Base-by-base conservation (phyloP, 495 filamentous ascomycete species). In the Monascus purpureus region DNA sequence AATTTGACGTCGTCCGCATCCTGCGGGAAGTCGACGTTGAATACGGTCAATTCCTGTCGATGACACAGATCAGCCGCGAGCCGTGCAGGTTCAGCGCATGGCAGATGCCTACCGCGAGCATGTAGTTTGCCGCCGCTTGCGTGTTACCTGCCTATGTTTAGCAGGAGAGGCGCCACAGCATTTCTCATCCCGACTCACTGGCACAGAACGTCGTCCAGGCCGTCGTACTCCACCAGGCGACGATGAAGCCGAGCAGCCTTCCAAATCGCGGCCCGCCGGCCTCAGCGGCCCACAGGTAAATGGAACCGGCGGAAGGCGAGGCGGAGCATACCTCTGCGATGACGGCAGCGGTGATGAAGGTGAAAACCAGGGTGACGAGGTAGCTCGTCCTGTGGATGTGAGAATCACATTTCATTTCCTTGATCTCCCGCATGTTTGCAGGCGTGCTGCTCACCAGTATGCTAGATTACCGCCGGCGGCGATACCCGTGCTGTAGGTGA, bases 201-300 rank as follows among this genome's bases (percentile, higher is more conserved):
- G 63, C 63, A 40, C 61, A 65, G 37, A 72, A 72, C 4, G 68
- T 72, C 15, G 68, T 72, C 68, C 68, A 72, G 6, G 68, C 68
- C 2, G 68, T 72, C 7, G 66, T 70, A 49, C 65, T 70, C 68
- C 68, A 72, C 68, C 68, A 72, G 3, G 68, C 68, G 19, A 70
- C 68, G 22, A 68, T 50, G 42, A 72, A 70, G 6, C 68, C 68
- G 18, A 72, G 46, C 2, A 72, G 47, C 26, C 68, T 46, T 6
- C 68, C 68, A 43, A 55, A 72, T 16, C 57, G 50, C 22, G 63
- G 63, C 23, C 68, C 68, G 25, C 68, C 68, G 7, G 67, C 52
- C 41, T 72, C 68, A 12, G 68, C 68, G 13, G 68, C 68, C 68
- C 68, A 72, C 27, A 70, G 53, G 33, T 72, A 72, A 36, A 72